Conservation (phyloP, 345 rosid species). For the Populus simonii region DNA sequence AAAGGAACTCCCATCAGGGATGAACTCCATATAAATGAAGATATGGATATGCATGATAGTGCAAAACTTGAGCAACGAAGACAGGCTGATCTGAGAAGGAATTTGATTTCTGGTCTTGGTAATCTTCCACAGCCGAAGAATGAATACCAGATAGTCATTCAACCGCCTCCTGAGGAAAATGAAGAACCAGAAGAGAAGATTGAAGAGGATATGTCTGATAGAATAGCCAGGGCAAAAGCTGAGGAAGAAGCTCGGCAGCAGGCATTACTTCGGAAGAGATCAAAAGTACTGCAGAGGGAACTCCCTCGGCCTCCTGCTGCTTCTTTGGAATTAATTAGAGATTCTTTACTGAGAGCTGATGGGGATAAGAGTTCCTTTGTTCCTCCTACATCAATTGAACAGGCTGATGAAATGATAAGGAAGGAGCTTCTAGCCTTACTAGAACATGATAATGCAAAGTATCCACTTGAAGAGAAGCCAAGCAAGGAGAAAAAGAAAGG, state of each 20-base stretch:
- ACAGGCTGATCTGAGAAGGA: constrained; percentile 74
- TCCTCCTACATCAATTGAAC: constrained; percentile 81
- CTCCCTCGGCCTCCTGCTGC: constrained; percentile 94
- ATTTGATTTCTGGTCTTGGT: constrained; percentile 68
- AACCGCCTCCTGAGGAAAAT: constrained; percentile 69
- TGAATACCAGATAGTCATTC: constrained; percentile 87
- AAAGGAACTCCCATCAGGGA: constrained; percentile 97
- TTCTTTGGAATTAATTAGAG: constrained; percentile 80
- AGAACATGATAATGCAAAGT: constrained; percentile 94
- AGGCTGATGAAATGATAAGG: constrained; percentile 87
- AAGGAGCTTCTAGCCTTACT: constrained; percentile 71
- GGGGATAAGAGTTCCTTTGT: constrained; percentile 92
- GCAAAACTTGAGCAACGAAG: constrained; percentile 73
- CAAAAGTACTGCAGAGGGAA: constrained; percentile 95
- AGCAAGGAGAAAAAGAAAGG: constrained; percentile 77
- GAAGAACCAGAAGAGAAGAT: constrained; percentile 92
- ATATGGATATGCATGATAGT: constrained; percentile 71
- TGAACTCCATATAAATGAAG: constrained; percentile 93
- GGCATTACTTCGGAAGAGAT: constrained; percentile 89
- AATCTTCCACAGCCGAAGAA: constrained; percentile 92
- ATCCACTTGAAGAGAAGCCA: constrained; percentile 84
- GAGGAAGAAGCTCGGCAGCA: constrained; percentile 88
- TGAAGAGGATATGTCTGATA: constrained; percentile 99
- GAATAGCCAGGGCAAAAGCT: constrained; percentile 79
- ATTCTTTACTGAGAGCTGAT: constrained; percentile 69